These are phyloP conservation scores for Thelonectria discophora DNA, from an alignment of 2,329 filamentous ascomycete species.

Conservation along the genomic window DNA sequence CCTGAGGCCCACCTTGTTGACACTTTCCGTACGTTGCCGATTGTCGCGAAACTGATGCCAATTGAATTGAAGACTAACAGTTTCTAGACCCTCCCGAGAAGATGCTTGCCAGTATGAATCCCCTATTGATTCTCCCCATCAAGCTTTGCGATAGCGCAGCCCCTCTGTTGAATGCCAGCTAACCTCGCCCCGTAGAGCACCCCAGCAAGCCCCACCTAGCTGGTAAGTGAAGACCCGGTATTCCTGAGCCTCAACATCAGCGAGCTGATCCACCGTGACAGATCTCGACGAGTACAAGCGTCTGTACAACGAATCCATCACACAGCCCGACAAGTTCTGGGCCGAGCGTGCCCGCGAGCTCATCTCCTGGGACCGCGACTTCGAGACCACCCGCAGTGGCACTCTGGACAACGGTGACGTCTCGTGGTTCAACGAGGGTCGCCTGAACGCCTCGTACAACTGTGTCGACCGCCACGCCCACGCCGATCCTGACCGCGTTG, in stretches of 20 bases:
- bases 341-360: slow-evolving; percentile 84
- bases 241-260: slow-evolving; percentile 39
- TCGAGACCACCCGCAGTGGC: slow-evolving; percentile 86
- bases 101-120: slow-evolving; percentile 71
- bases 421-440: slow-evolving; percentile 94
- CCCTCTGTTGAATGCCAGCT: slow-evolving; percentile 38
- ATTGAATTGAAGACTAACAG: slow-evolving; percentile 31
- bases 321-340: slow-evolving; percentile 91
- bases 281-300: slow-evolving; percentile 73
- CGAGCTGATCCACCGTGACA: slow-evolving; percentile 45
- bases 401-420: slow-evolving; percentile 81
- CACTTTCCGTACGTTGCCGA: slow-evolving; percentile 68
- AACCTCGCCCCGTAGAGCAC: slow-evolving; percentile 64
- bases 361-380: slow-evolving; percentile 89
- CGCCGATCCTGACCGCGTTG: slow-evolving; percentile 89
- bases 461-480: slow-evolving; percentile 97
- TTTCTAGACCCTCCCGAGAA: slow-evolving; percentile 67
- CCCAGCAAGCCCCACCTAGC: slow-evolving; percentile 73
- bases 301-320: slow-evolving; percentile 85
- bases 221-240: slow-evolving; percentile 57
- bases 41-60: background rate
- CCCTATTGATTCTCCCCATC: slow-evolving; percentile 5
- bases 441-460: slow-evolving; percentile 96
- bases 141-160: slow-evolving; percentile 15
- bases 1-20: slow-evolving; percentile 80